Percentiles rank a stretch among this genome's conserved stretches.
phyloP scores from a whole-genome alignment of 768 basidiomycete species.

The Leccinum boreale region DNA sequence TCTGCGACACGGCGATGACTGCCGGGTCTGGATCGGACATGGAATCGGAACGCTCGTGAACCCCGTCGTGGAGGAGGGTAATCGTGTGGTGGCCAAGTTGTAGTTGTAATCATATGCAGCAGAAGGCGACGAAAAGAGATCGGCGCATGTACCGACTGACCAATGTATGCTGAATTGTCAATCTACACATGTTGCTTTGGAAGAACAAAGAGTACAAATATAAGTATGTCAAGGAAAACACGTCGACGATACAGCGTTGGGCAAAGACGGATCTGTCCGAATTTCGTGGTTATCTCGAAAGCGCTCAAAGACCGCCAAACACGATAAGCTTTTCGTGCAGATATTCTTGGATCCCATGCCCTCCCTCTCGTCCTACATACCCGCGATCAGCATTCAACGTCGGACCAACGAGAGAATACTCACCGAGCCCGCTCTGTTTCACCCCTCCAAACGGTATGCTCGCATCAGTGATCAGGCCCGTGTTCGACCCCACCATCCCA shows the following conservation, averaged over 20 bases:
- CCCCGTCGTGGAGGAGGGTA: slow-evolving; percentile 67
- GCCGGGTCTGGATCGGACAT: slow-evolving; percentile 62
- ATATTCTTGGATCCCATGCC: slow-evolving; percentile 89
- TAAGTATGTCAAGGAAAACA: neutral
- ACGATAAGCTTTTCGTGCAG: slow-evolving; percentile 78
- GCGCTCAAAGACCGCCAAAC: slow-evolving; percentile 62
- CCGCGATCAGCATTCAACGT: neutral
- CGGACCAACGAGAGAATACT: slow-evolving; percentile 13
- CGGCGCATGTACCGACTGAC: neutral
- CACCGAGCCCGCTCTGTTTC: slow-evolving; percentile 80
- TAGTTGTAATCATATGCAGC: neutral
- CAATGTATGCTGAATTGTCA: neutral
- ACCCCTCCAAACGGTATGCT: slow-evolving; percentile 87
- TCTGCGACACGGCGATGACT: slow-evolving; percentile 71
- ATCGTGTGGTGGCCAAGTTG: slow-evolving; percentile 37
- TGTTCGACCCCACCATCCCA: slow-evolving; percentile 88
- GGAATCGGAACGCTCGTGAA: slow-evolving; percentile 82
- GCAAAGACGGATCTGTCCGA: neutral
- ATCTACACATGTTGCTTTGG: neutral
- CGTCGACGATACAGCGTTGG: neutral
- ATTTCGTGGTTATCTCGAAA: neutral
- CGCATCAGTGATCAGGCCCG: slow-evolving; percentile 74
- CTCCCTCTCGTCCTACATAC: slow-evolving; percentile 72
- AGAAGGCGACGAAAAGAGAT: neutral
- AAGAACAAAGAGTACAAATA: neutral